Evolutionary conservation across 805 yeast genomes (phyloP).

Genomic region (Saturnispora galanensis): DNA sequence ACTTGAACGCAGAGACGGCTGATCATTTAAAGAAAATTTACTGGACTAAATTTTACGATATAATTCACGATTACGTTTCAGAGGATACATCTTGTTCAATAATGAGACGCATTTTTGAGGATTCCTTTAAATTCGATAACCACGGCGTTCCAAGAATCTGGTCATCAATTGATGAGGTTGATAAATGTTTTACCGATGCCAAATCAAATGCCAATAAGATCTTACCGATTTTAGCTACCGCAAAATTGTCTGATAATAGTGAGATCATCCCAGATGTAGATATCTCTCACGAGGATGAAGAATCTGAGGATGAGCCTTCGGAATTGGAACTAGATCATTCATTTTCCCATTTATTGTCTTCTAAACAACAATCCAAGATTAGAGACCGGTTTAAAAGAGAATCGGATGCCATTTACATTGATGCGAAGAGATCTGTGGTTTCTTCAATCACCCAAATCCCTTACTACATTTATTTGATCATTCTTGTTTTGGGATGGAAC

Average conservation of each 20-base stretch:
- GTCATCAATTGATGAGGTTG: constrained; percentile 66
- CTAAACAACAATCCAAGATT: constrained; percentile 47
- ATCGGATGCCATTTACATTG: constrained; percentile 70
- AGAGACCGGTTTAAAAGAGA: constrained; percentile 56
- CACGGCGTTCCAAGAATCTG: constrained; percentile 77
- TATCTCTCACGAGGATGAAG: constrained; percentile 28
- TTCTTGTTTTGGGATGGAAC: constrained; percentile 86
- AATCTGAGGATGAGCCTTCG: constrained; percentile 30
- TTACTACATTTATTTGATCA: constrained; percentile 61
- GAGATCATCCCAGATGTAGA: constrained; percentile 54
- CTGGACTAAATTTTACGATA: constrained; percentile 56
- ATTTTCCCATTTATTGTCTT: constrained; percentile 50
- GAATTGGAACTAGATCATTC: constrained; percentile 31
- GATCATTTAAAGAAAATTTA: constrained; percentile 33
- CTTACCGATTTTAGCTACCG: constrained; percentile 51
- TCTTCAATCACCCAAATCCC: constrained; percentile 77
- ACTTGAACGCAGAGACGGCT: constrained; percentile 32
- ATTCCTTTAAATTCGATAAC: constrained; percentile 70
- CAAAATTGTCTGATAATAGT: constrained; percentile 39
- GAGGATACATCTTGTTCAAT: constrained; percentile 58
- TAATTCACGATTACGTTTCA: constrained; percentile 50
- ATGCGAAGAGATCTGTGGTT: constrained; percentile 79
- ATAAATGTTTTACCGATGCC: constrained; percentile 50
- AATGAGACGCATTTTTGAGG: constrained; percentile 75
- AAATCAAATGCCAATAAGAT: constrained; percentile 45